Evolutionary conservation across 331 rosid genomes (phyloP), one percentile per base, ranked within the genome.

Genomic region (Rhamnella rubrinervis): DNA sequence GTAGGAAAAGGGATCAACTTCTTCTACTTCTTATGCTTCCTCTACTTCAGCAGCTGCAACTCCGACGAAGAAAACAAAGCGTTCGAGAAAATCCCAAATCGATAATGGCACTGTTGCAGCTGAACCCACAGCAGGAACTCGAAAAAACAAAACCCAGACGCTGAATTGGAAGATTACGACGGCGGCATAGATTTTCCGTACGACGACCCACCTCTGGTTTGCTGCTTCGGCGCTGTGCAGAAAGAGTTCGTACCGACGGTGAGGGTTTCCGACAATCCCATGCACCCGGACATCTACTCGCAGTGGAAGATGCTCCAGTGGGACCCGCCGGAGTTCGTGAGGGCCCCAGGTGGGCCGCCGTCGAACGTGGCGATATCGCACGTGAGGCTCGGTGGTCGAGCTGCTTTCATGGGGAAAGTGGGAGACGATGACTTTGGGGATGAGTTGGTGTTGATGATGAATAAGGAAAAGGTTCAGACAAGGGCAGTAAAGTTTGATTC

Each of bases 221-320:
- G 99, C 83, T 95, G 96, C 78, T 91, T 95, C 78, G 97, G 99
- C 38, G 93, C 97, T 2, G 83, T 72, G 14, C 91, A 64, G 85
- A 89, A 83, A 68, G 97, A 95, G 70, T 89, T 95, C 23, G 61
- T 95, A 37, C 96, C 99, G 6, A 75, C 96, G 47, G 92, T 95
- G 39, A 81, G 99, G 66, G 97, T 91, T 61, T 87, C 78, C 62
- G 81, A 82, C 21, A 80, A 84, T 55, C 97, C 85, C 6, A 85
- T 95, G 97, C 71, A 95, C 86, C 86, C 81, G 4, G 97, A 91
- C 55, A 87, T 80, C 1, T 95, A 95, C 80, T 84, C 96, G 2
- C 83, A 87, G 68, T 95, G 99, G 99, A 93, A 95, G 70, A 89
- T 87, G 97, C 84, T 91, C 18, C 99, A 95, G 74, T 95, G 99